These are phyloP conservation scores for Celoporthe dispersa DNA, from an alignment of 2,329 filamentous ascomycete species.

Conservation along the genomic window DNA sequence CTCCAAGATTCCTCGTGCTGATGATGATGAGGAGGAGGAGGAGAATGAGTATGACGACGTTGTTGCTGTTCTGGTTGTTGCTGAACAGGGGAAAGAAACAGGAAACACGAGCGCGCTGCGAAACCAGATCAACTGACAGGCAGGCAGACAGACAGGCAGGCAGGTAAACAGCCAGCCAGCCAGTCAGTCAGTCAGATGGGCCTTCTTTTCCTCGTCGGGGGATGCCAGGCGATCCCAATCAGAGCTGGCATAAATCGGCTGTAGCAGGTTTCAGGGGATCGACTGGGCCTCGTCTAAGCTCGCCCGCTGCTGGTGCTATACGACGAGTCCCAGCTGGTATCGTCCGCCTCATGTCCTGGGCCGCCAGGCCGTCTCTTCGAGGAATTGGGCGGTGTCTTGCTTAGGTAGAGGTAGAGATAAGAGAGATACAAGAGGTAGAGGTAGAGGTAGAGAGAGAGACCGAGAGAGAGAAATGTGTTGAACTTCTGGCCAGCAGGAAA, in stretches of 20 bases:
- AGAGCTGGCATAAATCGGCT: not conserved
- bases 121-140: conserved; percentile 24
- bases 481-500: conserved; percentile 23
- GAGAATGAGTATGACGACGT: too few relatives aligned
- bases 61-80: not conserved
- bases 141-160: not conserved
- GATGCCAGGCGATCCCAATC: conserved; percentile 7
- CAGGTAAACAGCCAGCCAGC: conserved; percentile 12
- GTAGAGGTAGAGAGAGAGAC: too few relatives aligned
- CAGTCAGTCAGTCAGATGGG: conserved; percentile 17
- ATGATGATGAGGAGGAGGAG: not conserved
- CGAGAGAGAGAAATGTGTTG: not conserved
- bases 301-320: conserved; percentile 1
- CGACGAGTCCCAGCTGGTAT: not conserved
- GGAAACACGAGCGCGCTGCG: conserved; percentile 17
- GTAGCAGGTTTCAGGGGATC: not conserved
- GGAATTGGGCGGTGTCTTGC: not conserved
- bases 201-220: conserved; percentile 1
- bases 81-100: not conserved
- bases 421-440: not conserved
- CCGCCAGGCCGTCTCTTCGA: conserved; percentile 13
- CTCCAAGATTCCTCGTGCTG: not conserved
- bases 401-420: not conserved
- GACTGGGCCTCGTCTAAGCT: not conserved
- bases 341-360: conserved; percentile 17